These are phyloP conservation scores for Tolypocladium sp. DNA, from an alignment of 2,329 filamentous ascomycete species.

Conservation along the genomic window DNA sequence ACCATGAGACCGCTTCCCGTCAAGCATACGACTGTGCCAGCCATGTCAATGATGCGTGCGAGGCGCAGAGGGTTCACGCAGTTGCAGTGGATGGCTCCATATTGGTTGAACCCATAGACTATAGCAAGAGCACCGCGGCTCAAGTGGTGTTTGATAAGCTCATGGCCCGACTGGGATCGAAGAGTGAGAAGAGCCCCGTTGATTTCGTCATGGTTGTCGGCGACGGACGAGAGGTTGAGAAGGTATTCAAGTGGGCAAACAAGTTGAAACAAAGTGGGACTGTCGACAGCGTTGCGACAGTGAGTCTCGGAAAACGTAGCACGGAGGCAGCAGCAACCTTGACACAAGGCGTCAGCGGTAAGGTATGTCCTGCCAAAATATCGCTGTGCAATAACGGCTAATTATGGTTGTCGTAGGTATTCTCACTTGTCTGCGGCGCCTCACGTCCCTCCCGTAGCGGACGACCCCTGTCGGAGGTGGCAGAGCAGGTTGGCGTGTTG, in stretches of 20 bases:
- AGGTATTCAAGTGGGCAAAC: slow-evolving; percentile 92
- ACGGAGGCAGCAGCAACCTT: slow-evolving; percentile 80
- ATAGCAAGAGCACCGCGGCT: slow-evolving; percentile 80
- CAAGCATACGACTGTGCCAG: slow-evolving; percentile 85
- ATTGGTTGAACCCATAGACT: slow-evolving; percentile 75
- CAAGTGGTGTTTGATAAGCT: slow-evolving; percentile 60
- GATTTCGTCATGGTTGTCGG: slow-evolving; percentile 88
- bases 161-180: slow-evolving; percentile 24
- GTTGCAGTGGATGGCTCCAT: slow-evolving; percentile 73
- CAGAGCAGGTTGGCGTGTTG: no score
- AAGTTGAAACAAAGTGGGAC: slow-evolving; percentile 49
- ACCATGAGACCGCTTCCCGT: slow-evolving; percentile 63
- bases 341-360: slow-evolving; percentile 87
- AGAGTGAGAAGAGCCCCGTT: slow-evolving; percentile 31
- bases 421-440: slow-evolving; percentile 31
- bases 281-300: slow-evolving; percentile 67
- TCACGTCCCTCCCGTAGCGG: slow-evolving; percentile 20
- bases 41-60: slow-evolving; percentile 90
- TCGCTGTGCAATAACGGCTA: neutral
- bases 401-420: slow-evolving; percentile 21
- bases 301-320: slow-evolving; percentile 78
- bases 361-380: slow-evolving; percentile 16
- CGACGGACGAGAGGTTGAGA: slow-evolving; percentile 87
- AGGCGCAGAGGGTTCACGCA: slow-evolving; percentile 73
- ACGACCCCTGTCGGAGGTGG: no score